Base-by-base conservation (phyloP, 495 filamentous ascomycete species). In the Neurospora sp. region DNA sequence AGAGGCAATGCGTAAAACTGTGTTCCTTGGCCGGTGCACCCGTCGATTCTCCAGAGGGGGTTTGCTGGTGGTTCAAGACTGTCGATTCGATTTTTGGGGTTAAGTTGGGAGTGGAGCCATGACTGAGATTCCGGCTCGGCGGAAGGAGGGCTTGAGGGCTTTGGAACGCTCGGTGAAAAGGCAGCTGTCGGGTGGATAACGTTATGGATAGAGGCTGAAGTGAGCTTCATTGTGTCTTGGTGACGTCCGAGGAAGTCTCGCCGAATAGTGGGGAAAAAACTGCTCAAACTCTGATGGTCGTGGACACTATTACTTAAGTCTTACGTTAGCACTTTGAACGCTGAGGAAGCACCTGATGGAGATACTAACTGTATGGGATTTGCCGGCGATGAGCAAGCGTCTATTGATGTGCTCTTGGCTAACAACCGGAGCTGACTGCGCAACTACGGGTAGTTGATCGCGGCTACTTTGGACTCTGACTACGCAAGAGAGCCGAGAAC, bases 31-130 rank as follows among this genome's bases (percentile, higher is more conserved):
- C 82, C 85, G 20, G 83, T 82, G 70, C 85, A 84, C n/a, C 85
- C 85, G 66, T 86, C 84, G 48, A 86, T 79, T 31, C 82, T 78
- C 83, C 84, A 86, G 27, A 85, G 75, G 9, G 84, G 82, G 11
- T 79, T 74, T 27, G 70, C 70, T 16, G 78, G 83, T 22, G 76
- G 74, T 3, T 83, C 84, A 44, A 86, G 83, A 35, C 85, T 85
- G 70, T 86, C 83, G 74, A 86, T 83, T 46, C 85, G 83, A 68
- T 86, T 86, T 73, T 86, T 85, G 3, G 85, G 85, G 72, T 86
- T 86, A 40, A 86, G 75, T 66, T 83, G 80, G 14, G 84, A 85
- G 7, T 72, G 70, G 27, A 70, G 69, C 84, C 84, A 86, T 9
- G 77, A 44, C 18, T 48, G 14, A 69, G 40, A 18, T 37, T 53